Evolutionary conservation across 176 grass and related monocot genomes (phyloP).

Genomic region (Carex parvula): DNA sequence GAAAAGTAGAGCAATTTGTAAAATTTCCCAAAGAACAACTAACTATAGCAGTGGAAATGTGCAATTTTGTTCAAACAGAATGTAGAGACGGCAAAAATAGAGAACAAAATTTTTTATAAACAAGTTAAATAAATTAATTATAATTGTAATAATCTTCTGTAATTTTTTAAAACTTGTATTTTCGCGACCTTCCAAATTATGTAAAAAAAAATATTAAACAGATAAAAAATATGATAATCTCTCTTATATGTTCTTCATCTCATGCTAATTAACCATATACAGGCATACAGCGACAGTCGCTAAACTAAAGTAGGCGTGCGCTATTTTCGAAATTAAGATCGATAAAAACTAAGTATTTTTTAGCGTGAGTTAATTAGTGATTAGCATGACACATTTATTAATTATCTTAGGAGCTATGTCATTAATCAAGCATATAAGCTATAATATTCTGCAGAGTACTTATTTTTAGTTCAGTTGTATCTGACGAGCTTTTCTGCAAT

Average conservation of each 20-base stretch:
- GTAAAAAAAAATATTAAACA: background rate
- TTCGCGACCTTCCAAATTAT: background rate
- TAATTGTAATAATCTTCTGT: background rate
- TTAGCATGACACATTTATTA: background rate
- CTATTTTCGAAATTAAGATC: background rate
- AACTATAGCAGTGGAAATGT: no score
- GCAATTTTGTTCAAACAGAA: no score
- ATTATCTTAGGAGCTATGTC: background rate
- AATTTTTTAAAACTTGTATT: background rate
- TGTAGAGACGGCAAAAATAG: background rate
- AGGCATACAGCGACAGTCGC: no score
- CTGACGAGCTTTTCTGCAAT: background rate
- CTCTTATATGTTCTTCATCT: background rate
- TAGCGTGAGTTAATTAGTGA: background rate
- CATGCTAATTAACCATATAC: no score
- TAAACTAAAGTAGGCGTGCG: no score
- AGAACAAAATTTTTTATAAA: background rate
- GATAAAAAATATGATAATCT: background rate
- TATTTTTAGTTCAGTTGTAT: background rate
- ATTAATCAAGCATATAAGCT: background rate
- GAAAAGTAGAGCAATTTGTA: no score
- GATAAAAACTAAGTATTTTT: background rate
- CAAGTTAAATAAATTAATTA: background rate
- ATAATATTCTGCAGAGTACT: background rate
- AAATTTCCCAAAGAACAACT: no score